Evolutionary conservation across 306 rosid species (phyloP).

Genomic region (Gastrolobium villosum): DNA sequence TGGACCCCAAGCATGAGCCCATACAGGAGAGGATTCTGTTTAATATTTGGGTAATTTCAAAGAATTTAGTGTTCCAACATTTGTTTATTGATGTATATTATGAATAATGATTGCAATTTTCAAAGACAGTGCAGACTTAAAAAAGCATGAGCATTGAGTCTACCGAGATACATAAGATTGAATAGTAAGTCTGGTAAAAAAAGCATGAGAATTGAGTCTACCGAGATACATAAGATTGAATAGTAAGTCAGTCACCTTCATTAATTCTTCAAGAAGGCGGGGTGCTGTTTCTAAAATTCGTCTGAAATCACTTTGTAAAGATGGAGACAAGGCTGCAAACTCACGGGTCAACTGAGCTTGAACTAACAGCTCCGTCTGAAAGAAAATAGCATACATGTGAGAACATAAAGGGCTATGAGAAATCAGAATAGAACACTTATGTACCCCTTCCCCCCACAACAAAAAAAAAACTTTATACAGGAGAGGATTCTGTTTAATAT

Average conservation of each 20-base stretch:
- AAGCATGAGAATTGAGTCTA: constrained; percentile 38
- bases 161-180: constrained; percentile 42
- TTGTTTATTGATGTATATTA: constrained; percentile 4
- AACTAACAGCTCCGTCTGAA: constrained; percentile 95
- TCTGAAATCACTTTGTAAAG: constrained; percentile 83
- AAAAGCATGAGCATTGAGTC: constrained; percentile 38
- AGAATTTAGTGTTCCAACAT: constrained; percentile 10
- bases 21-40: constrained; percentile 2
- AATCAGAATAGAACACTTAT: constrained; percentile 37
- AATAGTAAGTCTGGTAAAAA: constrained; percentile 11
- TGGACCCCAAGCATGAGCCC: constrained; percentile 18
- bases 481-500: constrained; percentile 11
- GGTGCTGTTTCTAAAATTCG: constrained; percentile 92
- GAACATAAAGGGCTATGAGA: constrained; percentile 39
- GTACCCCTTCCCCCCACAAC: neutral
- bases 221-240: constrained; percentile 44
- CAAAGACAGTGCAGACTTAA: constrained; percentile 1
- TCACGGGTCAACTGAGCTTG: constrained; percentile 97
- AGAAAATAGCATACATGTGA: constrained; percentile 49
- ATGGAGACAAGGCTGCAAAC: constrained; percentile 73
- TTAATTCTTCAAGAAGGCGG: constrained; percentile 95
- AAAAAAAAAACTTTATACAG: constrained; percentile 8
- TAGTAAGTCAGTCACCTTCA: constrained; percentile 74
- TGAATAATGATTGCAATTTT: neutral
- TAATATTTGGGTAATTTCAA: constrained; percentile 3